Evolutionary conservation across 2,329 filamentous ascomycete species (phyloP).

Genomic region (Fusarium chuoi): DNA sequence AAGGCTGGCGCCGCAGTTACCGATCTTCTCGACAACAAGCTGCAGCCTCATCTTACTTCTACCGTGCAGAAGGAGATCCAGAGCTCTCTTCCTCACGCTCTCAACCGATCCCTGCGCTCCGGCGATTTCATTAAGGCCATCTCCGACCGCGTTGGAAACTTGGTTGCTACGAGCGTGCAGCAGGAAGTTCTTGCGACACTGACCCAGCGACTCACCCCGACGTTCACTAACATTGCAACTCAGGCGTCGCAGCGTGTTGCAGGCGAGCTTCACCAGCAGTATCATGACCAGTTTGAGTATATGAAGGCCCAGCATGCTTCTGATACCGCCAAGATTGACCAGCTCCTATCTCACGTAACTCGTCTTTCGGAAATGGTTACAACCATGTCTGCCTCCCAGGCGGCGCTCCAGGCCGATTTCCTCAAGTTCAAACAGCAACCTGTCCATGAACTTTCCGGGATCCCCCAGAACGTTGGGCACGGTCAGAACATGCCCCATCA

Average conservation of each 20-base stretch:
- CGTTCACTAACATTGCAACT: conserved; percentile 71
- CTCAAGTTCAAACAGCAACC: conserved; percentile 66
- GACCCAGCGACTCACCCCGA: conserved; percentile 71
- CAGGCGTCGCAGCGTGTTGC: conserved; percentile 75
- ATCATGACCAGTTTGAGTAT: conserved; percentile 61
- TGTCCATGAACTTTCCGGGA: conserved; percentile 55
- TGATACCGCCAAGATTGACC: conserved; percentile 74
- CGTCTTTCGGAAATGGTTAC: conserved; percentile 75
- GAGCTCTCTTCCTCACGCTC: conserved; percentile 73
- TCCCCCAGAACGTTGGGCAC: conserved; percentile 37
- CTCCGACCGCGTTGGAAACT: conserved; percentile 73
- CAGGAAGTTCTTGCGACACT: conserved; percentile 72
- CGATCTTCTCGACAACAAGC: conserved; percentile 74
- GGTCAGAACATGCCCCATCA: conserved; percentile 42
- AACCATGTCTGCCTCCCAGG: conserved; percentile 74
- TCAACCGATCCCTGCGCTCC: conserved; percentile 68
- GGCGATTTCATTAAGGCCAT: conserved; percentile 78
- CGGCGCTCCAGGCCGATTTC: conserved; percentile 73
- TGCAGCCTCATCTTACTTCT: conserved; percentile 74
- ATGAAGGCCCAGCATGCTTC: conserved; percentile 61
- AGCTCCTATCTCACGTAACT: conserved; percentile 74
- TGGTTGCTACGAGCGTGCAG: conserved; percentile 75
- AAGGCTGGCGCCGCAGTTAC: conserved; percentile 75
- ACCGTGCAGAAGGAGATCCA: conserved; percentile 79
- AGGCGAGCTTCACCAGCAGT: conserved; percentile 73